phyloP scores from a whole-genome alignment of 495 filamentous ascomycete species.

The Lasiosphaeria ovina region DNA sequence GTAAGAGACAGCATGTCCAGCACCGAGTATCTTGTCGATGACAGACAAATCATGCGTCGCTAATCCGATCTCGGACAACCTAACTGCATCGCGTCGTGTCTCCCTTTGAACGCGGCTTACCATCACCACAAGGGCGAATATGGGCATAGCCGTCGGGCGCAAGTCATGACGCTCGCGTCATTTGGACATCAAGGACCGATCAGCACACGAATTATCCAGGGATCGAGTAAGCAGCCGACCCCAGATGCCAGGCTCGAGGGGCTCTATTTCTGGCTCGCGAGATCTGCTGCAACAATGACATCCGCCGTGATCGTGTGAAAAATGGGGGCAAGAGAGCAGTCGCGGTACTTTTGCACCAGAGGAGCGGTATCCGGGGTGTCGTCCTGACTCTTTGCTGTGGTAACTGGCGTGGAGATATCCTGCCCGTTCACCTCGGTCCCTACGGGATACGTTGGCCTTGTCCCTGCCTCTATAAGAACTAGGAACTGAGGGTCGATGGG shows the following conservation, averaged over 20 bases:
- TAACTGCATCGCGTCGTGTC: no score
- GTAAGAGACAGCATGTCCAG: no score
- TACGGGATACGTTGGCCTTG: slow-evolving; percentile 48
- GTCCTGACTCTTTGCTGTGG: neutral
- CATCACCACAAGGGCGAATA: no score
- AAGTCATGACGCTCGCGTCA: no score
- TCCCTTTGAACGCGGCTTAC: no score
- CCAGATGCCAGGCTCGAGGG: neutral
- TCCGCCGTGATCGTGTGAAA: slow-evolving; percentile 61
- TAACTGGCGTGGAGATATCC: slow-evolving; percentile 35
- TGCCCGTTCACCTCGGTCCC: slow-evolving; percentile 49
- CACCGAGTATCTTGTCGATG: no score
- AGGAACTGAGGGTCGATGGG: slow-evolving; percentile 78
- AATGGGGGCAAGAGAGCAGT: slow-evolving; percentile 70
- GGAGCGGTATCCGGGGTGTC: slow-evolving; percentile 49
- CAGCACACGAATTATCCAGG: no score
- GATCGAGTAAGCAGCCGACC: neutral
- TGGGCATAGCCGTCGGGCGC: no score
- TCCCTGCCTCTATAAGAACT: slow-evolving; percentile 53
- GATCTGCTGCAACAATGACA: slow-evolving; percentile 21
- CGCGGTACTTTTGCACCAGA: slow-evolving; percentile 75
- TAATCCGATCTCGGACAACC: no score
- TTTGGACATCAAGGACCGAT: no score
- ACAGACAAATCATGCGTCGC: no score
- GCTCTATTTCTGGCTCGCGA: neutral